phyloP scores from a whole-genome alignment of 1,139 yeast genomes.

The Yamadazyma taylorii region DNA sequence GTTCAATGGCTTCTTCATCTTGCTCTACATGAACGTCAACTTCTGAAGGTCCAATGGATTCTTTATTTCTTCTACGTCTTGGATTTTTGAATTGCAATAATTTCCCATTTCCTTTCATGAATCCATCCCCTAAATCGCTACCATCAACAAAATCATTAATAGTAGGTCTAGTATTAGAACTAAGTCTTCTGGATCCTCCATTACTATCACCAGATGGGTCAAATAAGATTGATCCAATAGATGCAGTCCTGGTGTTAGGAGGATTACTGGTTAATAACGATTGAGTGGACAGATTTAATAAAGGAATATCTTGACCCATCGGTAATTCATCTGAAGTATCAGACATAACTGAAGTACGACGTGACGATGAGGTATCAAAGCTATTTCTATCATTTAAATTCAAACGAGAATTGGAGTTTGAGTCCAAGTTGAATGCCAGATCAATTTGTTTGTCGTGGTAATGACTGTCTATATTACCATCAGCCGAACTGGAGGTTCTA shows the following conservation, averaged over 20 bases:
- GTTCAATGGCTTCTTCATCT: conserved; percentile 4
- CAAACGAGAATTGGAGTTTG: neutral
- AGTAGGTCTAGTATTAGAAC: conserved; percentile 19
- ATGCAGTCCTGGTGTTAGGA: conserved; percentile 20
- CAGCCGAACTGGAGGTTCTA: too few relatives aligned
- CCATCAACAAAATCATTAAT: conserved; percentile 30
- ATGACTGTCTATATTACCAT: conserved; percentile 1
- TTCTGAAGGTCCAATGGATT: conserved; percentile 2
- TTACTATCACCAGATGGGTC: conserved; percentile 15
- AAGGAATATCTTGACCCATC: conserved; percentile 41
- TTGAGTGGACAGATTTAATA: conserved; percentile 32
- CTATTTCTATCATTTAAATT: conserved; percentile 12
- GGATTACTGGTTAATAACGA: conserved; percentile 20
- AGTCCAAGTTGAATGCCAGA: neutral
- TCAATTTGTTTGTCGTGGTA: neutral
- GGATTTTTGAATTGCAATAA: conserved; percentile 35
- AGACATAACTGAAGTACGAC: conserved; percentile 27
- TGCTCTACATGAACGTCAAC: conserved; percentile 4
- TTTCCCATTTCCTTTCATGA: conserved; percentile 22
- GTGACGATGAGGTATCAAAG: conserved; percentile 14
- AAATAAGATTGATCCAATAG: conserved; percentile 28
- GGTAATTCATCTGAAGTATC: conserved; percentile 24
- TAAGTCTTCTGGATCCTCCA: conserved; percentile 18
- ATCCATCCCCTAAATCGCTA: conserved; percentile 25
- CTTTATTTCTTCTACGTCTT: conserved; percentile 27